A percentile compares a stretch with the other conserved stretches of the same genome.
Conservation (phyloP, 2,329 filamentous ascomycete genomes). For the Claviceps humidiphila region DNA sequence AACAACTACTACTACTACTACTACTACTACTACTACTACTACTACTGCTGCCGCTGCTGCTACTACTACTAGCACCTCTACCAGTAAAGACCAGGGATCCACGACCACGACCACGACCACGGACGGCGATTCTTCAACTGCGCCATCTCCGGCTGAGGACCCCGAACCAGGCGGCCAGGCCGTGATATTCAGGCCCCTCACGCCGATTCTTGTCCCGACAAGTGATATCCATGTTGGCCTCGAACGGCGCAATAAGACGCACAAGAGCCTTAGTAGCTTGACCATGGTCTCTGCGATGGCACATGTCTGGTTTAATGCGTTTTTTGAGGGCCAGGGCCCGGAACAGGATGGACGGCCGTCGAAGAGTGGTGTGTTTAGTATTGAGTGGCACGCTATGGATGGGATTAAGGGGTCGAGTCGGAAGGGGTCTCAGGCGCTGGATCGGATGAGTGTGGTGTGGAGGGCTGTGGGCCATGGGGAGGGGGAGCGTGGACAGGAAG, state of each 20-base stretch:
- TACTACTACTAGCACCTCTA: no score
- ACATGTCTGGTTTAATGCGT: conserved; percentile 94
- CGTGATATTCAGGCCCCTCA: conserved; percentile 63
- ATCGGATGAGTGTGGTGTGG: conserved; percentile 80
- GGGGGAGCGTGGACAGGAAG: conserved; percentile 2
- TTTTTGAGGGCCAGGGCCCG: conserved; percentile 72
- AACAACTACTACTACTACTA: conserved; percentile 7
- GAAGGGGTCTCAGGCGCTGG: conserved; percentile 72
- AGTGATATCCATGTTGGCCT: conserved; percentile 86
- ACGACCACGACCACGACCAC: conserved; percentile 3
- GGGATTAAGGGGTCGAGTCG: conserved; percentile 81
- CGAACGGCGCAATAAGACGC: conserved; percentile 70
- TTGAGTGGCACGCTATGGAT: conserved; percentile 62
- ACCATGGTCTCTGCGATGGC: conserved; percentile 88
- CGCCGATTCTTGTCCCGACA: conserved; percentile 57
- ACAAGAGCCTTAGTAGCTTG: conserved; percentile 64
- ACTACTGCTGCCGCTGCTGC: conserved; percentile 5
- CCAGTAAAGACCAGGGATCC: no score
- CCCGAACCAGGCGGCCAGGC: conserved; percentile 50
- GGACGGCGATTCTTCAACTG: not conserved
- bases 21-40: not conserved
- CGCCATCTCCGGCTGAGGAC: conserved; percentile 10
- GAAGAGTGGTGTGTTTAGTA: conserved; percentile 49
- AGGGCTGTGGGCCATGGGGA: conserved; percentile 24
- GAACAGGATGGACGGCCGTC: conserved; percentile 53